Evolutionary conservation across 2,329 filamentous ascomycete genomes (phyloP).

Genomic region (Epicoccum sorghinum): DNA sequence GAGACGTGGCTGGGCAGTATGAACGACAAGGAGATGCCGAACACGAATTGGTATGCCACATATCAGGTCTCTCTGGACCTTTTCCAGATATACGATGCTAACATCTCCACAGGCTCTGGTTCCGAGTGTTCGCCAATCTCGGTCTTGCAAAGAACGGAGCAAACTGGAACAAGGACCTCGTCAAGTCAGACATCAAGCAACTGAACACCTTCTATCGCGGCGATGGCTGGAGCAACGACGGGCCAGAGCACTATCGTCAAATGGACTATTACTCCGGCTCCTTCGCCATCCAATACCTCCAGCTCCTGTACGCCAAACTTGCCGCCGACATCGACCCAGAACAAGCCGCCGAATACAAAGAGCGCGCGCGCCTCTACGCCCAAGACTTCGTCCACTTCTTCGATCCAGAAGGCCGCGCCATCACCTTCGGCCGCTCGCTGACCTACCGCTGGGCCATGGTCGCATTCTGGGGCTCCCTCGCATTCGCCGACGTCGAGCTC

Average conservation of each 20-base stretch:
- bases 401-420: slow-evolving; percentile 71
- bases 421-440: slow-evolving; percentile 78
- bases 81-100: slow-evolving; percentile 15
- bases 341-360: slow-evolving; percentile 71
- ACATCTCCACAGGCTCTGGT: slow-evolving; percentile 70
- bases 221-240: slow-evolving; percentile 82
- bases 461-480: slow-evolving; percentile 81
- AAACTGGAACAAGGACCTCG: slow-evolving; percentile 69
- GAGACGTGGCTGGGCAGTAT: slow-evolving; percentile 77
- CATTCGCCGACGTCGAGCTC: slow-evolving; percentile 75
- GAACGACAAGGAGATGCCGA: slow-evolving; percentile 73
- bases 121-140: slow-evolving; percentile 82
- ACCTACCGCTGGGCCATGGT: slow-evolving; percentile 86
- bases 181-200: slow-evolving; percentile 78
- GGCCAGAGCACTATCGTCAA: slow-evolving; percentile 77
- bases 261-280: slow-evolving; percentile 87
- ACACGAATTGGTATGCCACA: slow-evolving; percentile 67
- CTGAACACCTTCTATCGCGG: slow-evolving; percentile 83
- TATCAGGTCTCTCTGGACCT: neutral
- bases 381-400: slow-evolving; percentile 78
- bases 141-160: slow-evolving; percentile 77
- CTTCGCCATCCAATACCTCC: slow-evolving; percentile 81
- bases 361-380: slow-evolving; percentile 69
- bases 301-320: slow-evolving; percentile 76
- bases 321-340: slow-evolving; percentile 68